Conservation (phyloP, 1,139 yeast species). For the Magnusiomyces fungicola region DNA sequence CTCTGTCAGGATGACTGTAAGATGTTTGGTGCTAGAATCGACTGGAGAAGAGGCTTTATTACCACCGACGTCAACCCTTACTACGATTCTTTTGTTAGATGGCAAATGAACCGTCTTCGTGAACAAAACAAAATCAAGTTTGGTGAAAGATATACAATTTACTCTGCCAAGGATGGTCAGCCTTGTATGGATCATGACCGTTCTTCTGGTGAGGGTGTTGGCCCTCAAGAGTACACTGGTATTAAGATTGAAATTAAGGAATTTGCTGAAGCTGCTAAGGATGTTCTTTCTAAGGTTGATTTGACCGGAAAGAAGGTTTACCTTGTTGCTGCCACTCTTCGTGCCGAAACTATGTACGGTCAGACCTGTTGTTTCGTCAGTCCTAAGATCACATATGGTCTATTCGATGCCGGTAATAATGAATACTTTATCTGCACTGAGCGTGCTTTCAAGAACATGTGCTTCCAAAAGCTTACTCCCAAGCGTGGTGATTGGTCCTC, state of each 20-base stretch:
- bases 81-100: constrained; percentile 90
- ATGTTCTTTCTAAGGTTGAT: constrained; percentile 44
- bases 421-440: constrained; percentile 79
- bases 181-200: constrained; percentile 99
- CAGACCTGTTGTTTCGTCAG: constrained; percentile 98
- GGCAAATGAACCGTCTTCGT: constrained; percentile 92
- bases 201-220: constrained; percentile 93
- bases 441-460: constrained; percentile 98
- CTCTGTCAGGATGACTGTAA: constrained; percentile 75
- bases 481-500: constrained; percentile 71
- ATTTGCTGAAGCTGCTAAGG: constrained; percentile 47
- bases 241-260: constrained; percentile 72
- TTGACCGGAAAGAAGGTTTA: constrained; percentile 53
- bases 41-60: constrained; percentile 95
- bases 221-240: constrained; percentile 94
- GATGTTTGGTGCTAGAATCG: constrained; percentile 85
- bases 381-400: constrained; percentile 87
- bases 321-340: constrained; percentile 92
- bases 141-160: constrained; percentile 96
- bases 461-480: constrained; percentile 89
- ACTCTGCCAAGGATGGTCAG: constrained; percentile 96
- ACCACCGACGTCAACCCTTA: constrained; percentile 94
- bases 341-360: constrained; percentile 99
- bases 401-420: constrained; percentile 80
- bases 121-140: constrained; percentile 87